Conservation (phyloP, 768 basidiomycete species). For the Suillus clintonianus region DNA sequence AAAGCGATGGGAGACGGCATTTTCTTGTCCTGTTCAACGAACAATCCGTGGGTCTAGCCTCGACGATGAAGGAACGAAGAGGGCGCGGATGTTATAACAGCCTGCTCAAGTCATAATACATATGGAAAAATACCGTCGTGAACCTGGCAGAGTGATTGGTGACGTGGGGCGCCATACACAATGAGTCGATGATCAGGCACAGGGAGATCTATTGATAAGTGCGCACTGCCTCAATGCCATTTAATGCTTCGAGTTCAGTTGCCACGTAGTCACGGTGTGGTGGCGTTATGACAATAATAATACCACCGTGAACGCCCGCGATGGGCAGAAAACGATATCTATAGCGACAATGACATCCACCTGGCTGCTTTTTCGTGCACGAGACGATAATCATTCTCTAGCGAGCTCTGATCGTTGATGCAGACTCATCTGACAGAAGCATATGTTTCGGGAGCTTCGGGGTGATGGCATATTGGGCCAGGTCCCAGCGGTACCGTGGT, state of each 20-base stretch:
- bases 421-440: no score
- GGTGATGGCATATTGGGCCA: no score
- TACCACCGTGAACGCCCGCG: background rate
- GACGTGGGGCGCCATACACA: background rate
- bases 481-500: no score
- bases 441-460: no score
- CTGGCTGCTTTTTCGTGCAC: background rate
- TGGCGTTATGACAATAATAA: background rate
- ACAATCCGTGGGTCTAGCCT: constrained; percentile 7
- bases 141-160: background rate
- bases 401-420: background rate
- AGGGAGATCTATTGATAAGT: background rate
- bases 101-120: background rate
- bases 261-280: background rate
- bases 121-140: background rate
- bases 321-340: background rate
- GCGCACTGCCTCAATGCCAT: background rate
- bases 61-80: constrained; percentile 7
- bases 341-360: background rate
- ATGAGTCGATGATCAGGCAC: background rate
- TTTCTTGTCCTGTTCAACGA: constrained; percentile 10
- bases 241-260: background rate
- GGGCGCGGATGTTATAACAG: background rate
- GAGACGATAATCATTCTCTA: background rate
- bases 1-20: constrained; percentile 70